These are phyloP conservation scores for Schwanniomyces yamadae DNA, from an alignment of 805 yeast genomes.

Conservation along the genomic window DNA sequence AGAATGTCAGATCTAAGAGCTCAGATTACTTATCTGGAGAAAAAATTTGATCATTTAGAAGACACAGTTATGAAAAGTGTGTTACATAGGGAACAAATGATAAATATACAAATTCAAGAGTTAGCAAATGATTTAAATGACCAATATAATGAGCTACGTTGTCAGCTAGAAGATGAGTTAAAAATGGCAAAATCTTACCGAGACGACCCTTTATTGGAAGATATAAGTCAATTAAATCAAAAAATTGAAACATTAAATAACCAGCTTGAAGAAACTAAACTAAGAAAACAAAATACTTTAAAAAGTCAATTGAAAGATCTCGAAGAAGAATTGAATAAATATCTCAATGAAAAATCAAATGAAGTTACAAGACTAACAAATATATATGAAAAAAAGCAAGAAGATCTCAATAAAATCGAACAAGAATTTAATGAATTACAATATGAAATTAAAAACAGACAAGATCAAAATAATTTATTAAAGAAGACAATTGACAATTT, in stretches of 20 bases:
- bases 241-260: constrained; percentile 8
- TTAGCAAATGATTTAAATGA: constrained; percentile 22
- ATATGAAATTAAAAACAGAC: constrained; percentile 4
- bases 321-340: constrained; percentile 15
- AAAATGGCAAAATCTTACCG: constrained; percentile 21
- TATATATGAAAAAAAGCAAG: constrained; percentile 22
- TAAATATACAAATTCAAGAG: constrained; percentile 30
- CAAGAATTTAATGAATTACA: constrained; percentile 7
- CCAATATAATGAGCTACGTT: constrained; percentile 30
- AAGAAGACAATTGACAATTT: constrained; percentile 9
- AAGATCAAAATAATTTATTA: constrained; percentile 5
- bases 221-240: constrained; percentile 16
- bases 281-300: constrained; percentile 8
- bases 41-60: constrained; percentile 24
- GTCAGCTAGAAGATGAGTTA: constrained; percentile 35
- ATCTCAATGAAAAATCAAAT: constrained; percentile 17
- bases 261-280: constrained; percentile 12
- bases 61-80: constrained; percentile 28
- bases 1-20: constrained; percentile 5
- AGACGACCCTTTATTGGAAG: constrained; percentile 19
- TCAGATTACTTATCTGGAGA: constrained; percentile 7
- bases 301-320: constrained; percentile 15
- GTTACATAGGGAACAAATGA: constrained; percentile 25
- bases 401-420: constrained; percentile 16
- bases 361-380: constrained; percentile 26